Percentiles rank a stretch among this genome's conserved stretches.
phyloP scores from a whole-genome alignment of 352 stramenopile species.

The Phytophthora ohioensis region DNA sequence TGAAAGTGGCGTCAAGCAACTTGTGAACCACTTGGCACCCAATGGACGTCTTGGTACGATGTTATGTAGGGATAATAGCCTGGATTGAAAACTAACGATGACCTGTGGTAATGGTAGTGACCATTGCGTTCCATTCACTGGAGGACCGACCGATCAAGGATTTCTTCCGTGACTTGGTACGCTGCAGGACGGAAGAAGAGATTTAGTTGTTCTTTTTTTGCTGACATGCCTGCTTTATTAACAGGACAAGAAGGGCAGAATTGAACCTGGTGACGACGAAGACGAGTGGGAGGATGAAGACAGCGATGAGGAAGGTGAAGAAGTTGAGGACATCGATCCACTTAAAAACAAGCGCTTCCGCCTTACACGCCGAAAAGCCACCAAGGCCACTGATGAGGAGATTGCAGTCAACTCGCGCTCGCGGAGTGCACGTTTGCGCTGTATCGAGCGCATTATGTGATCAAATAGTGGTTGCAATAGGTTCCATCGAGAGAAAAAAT shows the following conservation, averaged over 20 bases:
- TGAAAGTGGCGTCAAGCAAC: conserved; percentile 57
- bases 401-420: conserved; percentile 71
- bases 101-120: conserved; percentile 44
- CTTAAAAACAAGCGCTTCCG: conserved; percentile 59
- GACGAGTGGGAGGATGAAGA: conserved; percentile 31
- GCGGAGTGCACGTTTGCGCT: conserved; percentile 77
- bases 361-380: conserved; percentile 70
- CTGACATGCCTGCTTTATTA: conserved; percentile 1
- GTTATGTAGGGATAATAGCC: not conserved
- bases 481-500: not conserved
- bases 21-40: conserved; percentile 63
- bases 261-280: conserved; percentile 34
- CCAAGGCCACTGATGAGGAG: conserved; percentile 73
- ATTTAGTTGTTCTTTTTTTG: not conserved
- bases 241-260: conserved; percentile 51
- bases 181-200: not conserved
- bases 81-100: conserved; percentile 10
- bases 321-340: conserved; percentile 31
- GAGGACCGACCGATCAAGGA: conserved; percentile 86
- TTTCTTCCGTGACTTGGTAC: conserved; percentile 73
- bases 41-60: conserved; percentile 63
- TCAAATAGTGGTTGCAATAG: not conserved
- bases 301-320: conserved; percentile 36
- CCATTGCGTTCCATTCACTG: conserved; percentile 88
- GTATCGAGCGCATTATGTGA: conserved; percentile 68